phyloP scores from a whole-genome alignment of 2,329 filamentous ascomycete genomes.

The Orbilia ellipsospora region DNA sequence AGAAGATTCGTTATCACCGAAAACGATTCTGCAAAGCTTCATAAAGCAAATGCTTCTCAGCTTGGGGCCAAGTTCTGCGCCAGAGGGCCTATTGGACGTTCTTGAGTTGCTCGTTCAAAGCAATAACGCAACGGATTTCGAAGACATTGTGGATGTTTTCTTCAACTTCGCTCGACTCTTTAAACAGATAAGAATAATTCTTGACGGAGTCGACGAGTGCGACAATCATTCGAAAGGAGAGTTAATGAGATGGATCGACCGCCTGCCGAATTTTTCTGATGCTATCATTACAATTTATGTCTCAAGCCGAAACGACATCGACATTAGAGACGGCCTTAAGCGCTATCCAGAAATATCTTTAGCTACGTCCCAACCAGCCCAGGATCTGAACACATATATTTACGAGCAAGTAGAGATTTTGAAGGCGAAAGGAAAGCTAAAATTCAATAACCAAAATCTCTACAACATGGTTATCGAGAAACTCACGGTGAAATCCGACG shows the following conservation, averaged over 20 bases:
- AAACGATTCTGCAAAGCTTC: slow-evolving; percentile 39
- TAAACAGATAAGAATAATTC: slow-evolving; percentile 27
- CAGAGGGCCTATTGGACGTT: slow-evolving; percentile 36
- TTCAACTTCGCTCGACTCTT: slow-evolving; percentile 21
- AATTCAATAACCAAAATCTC: slow-evolving; percentile 14
- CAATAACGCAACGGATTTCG: slow-evolving; percentile 11
- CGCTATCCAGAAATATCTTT: slow-evolving; percentile 26
- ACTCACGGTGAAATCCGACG: slow-evolving; percentile 32
- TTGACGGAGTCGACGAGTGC: slow-evolving; percentile 57
- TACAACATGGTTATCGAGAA: slow-evolving; percentile 24
- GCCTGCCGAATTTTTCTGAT: neutral
- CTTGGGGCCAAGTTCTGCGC: slow-evolving; percentile 1
- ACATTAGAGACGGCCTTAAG: slow-evolving; percentile 19
- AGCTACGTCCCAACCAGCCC: neutral
- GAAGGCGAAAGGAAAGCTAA: slow-evolving; percentile 15
- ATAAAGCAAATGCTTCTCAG: slow-evolving; percentile 52
- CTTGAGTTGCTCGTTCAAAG: slow-evolving; percentile 12
- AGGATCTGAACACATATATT: slow-evolving; percentile 23
- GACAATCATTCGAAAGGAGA: slow-evolving; percentile 33
- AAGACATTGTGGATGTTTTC: slow-evolving; percentile 29
- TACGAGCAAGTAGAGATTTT: slow-evolving; percentile 12
- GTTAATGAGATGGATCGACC: slow-evolving; percentile 25
- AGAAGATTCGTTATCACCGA: slow-evolving; percentile 25
- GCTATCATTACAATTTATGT: slow-evolving; percentile 46
- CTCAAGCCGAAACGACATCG: slow-evolving; percentile 54